These are phyloP conservation scores for Metschnikowia matae DNA, from an alignment of 805 yeast genomes.

Conservation along the genomic window DNA sequence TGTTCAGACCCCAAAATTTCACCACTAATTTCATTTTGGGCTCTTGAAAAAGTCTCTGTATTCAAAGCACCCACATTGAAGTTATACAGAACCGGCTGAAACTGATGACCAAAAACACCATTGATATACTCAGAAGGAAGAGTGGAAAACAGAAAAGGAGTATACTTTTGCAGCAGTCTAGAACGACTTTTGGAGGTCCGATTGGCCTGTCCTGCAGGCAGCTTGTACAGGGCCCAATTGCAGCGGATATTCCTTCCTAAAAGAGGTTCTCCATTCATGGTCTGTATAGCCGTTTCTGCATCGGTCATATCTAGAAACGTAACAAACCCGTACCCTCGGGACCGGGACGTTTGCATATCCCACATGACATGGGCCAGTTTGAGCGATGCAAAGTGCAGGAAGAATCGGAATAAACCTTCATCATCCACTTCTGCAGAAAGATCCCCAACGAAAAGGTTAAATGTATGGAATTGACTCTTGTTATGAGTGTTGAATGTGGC, in stretches of 20 bases:
- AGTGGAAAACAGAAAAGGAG: background rate
- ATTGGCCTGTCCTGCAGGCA: conserved; percentile 15
- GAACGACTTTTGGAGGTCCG: background rate
- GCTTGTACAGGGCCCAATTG: conserved; percentile 84
- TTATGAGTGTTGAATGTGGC: conserved; percentile 54
- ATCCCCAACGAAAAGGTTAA: conserved; percentile 83
- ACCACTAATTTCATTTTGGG: too few species aligned
- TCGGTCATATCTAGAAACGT: conserved; percentile 63
- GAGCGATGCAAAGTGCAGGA: conserved; percentile 54
- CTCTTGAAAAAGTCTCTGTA: too few species aligned
- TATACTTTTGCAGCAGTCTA: background rate
- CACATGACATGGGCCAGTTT: conserved; percentile 92
- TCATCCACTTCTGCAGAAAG: conserved; percentile 79
- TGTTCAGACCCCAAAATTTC: too few species aligned
- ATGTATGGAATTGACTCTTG: conserved; percentile 45
- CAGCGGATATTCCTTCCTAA: conserved; percentile 76
- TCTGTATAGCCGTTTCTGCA: conserved; percentile 67
- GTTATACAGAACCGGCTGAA: background rate
- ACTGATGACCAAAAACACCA: background rate
- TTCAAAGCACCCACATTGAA: too few species aligned
- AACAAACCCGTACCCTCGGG: conserved; percentile 89
- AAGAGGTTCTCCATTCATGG: conserved; percentile 70
- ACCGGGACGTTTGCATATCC: conserved; percentile 93
- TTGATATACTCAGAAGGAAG: background rate
- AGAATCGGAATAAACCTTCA: conserved; percentile 57